Conservation (phyloP, 2,329 filamentous ascomycete genomes). For the Sporothrix variecibatus region DNA sequence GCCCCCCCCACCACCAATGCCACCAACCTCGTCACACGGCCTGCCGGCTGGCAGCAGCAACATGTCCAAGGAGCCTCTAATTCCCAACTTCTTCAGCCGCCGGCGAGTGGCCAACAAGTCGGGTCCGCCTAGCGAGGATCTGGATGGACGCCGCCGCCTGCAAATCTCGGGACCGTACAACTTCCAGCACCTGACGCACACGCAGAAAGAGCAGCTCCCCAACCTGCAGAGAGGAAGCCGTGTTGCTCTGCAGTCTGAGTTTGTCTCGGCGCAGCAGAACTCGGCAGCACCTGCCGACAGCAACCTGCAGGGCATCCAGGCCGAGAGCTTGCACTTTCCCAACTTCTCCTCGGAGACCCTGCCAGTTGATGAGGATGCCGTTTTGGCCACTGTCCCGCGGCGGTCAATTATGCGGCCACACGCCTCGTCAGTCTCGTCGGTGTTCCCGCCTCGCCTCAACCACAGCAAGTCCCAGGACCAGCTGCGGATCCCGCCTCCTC, state of each 20-base stretch:
- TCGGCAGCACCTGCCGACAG: slow-evolving; percentile 41
- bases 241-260: slow-evolving; percentile 47
- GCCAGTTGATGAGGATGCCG: slow-evolving; percentile 27
- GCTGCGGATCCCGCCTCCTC: slow-evolving; percentile 50
- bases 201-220: slow-evolving; percentile 51
- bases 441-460: slow-evolving; percentile 41
- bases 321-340: slow-evolving; percentile 48
- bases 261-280: slow-evolving; percentile 41
- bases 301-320: slow-evolving; percentile 42
- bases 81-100: slow-evolving; percentile 55
- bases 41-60: slow-evolving; percentile 5
- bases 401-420: slow-evolving; percentile 36
- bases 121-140: slow-evolving; percentile 35
- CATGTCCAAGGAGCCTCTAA: slow-evolving; percentile 43
- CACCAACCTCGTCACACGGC: slow-evolving; percentile 38
- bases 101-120: slow-evolving; percentile 44
- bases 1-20: slow-evolving; percentile 33
- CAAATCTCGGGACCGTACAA: slow-evolving; percentile 66
- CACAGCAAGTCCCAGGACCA: slow-evolving; percentile 54
- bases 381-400: slow-evolving; percentile 29
- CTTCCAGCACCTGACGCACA: slow-evolving; percentile 66
- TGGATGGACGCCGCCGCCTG: slow-evolving; percentile 43
- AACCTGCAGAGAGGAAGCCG: slow-evolving; percentile 45
- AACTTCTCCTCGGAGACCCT: slow-evolving; percentile 52
- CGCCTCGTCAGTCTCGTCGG: slow-evolving; percentile 33